phyloP scores from a whole-genome alignment of 2,329 filamentous ascomycete genomes.

The Arthroderma sp. region DNA sequence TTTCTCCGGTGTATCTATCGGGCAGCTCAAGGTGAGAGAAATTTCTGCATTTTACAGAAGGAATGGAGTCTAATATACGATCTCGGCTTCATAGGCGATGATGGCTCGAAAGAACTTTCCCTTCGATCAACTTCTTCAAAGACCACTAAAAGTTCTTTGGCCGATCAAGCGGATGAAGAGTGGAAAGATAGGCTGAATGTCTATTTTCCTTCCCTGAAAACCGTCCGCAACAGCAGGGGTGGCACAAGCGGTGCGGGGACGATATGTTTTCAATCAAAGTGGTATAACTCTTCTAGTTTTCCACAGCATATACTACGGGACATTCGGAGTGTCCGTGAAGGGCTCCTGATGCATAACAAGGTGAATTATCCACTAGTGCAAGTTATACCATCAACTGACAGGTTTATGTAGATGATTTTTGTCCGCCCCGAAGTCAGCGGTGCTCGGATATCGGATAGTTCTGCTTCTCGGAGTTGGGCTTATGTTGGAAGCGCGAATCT shows the following conservation, averaged over 20 bases:
- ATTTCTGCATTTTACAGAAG: background rate
- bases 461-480: slow-evolving; percentile 48
- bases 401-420: slow-evolving; percentile 20
- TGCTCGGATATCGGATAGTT: slow-evolving; percentile 13
- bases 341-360: slow-evolving; percentile 83
- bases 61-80: background rate
- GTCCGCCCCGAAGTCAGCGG: slow-evolving; percentile 16
- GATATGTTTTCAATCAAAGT: slow-evolving; percentile 62
- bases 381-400: background rate
- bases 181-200: slow-evolving; percentile 49
- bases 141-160: slow-evolving; percentile 7
- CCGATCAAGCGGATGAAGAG: slow-evolving; percentile 18
- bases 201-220: slow-evolving; percentile 67
- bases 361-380: slow-evolving; percentile 25
- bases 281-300: slow-evolving; percentile 58
- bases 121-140: slow-evolving; percentile 10
- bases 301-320: slow-evolving; percentile 61
- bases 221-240: slow-evolving; percentile 52
- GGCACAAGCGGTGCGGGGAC: slow-evolving; percentile 59
- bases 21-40: slow-evolving; percentile 40
- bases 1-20: slow-evolving; percentile 50
- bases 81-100: slow-evolving; percentile 26
- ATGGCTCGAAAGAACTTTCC: slow-evolving; percentile 31
- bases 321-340: slow-evolving; percentile 55
- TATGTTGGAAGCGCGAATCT: slow-evolving; percentile 88